These are phyloP conservation scores for Cucurbita pepo DNA, from an alignment of 306 rosid genomes.

Conservation along the genomic window DNA sequence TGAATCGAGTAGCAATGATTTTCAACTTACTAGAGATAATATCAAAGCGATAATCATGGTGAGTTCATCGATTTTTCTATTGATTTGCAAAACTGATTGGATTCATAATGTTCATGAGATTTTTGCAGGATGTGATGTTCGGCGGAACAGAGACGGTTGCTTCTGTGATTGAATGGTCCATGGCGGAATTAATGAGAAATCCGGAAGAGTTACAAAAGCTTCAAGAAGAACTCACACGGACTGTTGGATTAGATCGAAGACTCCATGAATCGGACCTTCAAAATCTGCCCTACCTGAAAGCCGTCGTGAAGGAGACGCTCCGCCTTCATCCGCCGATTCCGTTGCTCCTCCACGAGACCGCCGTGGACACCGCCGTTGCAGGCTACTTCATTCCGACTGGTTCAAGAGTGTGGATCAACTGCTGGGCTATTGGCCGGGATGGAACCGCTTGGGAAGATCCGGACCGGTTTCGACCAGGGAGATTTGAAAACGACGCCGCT, in stretches of 20 bases:
- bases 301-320: constrained; percentile 31
- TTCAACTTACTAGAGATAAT: constrained; percentile 13
- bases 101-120: too few species aligned
- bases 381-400: constrained; percentile 27
- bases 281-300: constrained; percentile 20
- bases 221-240: constrained; percentile 24
- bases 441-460: constrained; percentile 26
- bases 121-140: constrained; percentile 38
- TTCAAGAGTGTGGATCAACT: constrained; percentile 29
- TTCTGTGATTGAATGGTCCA: constrained; percentile 37
- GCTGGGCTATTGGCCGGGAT: constrained; percentile 35
- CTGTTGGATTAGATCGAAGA: constrained; percentile 21
- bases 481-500: constrained; percentile 18
- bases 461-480: constrained; percentile 23
- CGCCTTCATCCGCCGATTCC: constrained; percentile 55
- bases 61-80: background rate
- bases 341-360: constrained; percentile 35
- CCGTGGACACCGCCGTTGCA: constrained; percentile 7
- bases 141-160: constrained; percentile 52
- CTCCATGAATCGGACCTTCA: constrained; percentile 23
- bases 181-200: constrained; percentile 35
- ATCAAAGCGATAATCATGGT: constrained; percentile 23
- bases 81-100: background rate
- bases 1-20: background rate
- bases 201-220: constrained; percentile 18